Evolutionary conservation across 192 early-diverging fungal species (phyloP), one percentile per base, ranked within the genome.

Genomic region (Coemansia sp.): DNA sequence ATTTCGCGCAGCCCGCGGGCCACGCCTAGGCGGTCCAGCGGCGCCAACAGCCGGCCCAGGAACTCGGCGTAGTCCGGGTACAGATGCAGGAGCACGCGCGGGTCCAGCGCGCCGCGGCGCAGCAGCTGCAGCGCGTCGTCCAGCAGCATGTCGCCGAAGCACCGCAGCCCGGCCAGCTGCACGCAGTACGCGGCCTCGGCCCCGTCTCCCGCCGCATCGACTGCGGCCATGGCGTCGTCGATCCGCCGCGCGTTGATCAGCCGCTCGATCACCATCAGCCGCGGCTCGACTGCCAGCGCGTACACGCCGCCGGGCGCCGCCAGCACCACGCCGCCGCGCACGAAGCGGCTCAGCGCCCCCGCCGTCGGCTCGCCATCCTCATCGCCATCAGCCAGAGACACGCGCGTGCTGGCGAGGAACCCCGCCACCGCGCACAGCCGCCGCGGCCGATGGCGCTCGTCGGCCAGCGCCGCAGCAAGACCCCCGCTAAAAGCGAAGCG

Each of bases 91-190:
- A 77, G 30, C 22, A 63, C 68, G 3, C 74, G 67, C 4, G 74
- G 74, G 36, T 77, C 74, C 9, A 77, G 30, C 5, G 14, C 13
- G 2, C 67, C 68, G 13, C 68, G 67, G 3, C 58, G 45, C 8
- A 77, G 67, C 36, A 66, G 51, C 26, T 59, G 63, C 39, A 66
- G 56, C 1, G 74, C 62, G 13, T 77, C 74, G 41, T 77, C 74
- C 8, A 70, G 26, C 23, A 70, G 53, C 52, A 66, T 55, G 31
- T 42, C 51, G 17, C 47, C 56, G 3, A 77, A 34, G 29, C 60
- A 66, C 32, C 39, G 55, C 29, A 56, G 35, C 32, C 67, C 67
- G 2, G 68, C 68, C 51, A 69, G 46, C 56, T 70, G 74, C 19
- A 70, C 40, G 34, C 67, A 77, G 49, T 66, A 70, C 37, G 52